Evolutionary conservation across 257 asterid species (phyloP).

Genomic region (Phtheirospermum japonicum): DNA sequence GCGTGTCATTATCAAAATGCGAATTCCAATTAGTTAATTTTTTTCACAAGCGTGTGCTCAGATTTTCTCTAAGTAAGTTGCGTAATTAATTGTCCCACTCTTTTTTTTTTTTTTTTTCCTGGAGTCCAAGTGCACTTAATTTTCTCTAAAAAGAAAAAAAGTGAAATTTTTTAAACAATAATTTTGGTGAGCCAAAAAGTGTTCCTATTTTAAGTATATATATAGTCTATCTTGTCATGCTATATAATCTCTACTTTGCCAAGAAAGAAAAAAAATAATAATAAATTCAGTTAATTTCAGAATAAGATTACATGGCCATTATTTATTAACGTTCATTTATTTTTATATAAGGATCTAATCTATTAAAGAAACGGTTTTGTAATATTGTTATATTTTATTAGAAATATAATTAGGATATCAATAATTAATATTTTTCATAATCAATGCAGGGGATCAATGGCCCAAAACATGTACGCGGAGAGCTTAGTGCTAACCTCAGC

Average conservation of each 20-base stretch:
- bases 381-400: background rate
- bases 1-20: background rate
- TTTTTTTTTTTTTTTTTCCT: background rate
- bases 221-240: constrained; percentile 4
- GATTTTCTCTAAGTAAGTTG: background rate
- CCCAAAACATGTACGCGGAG: constrained; percentile 53
- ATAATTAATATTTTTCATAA: background rate
- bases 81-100: background rate
- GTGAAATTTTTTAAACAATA: no score
- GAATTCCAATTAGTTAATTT: background rate
- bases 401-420: background rate
- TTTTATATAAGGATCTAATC: background rate
- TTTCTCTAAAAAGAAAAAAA: no score
- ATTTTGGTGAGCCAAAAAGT: background rate
- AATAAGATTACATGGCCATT: no score
- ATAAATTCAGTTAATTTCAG: background rate
- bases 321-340: no score
- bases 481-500: constrained; percentile 54
- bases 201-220: background rate
- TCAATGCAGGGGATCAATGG: constrained; percentile 51
- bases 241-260: background rate
- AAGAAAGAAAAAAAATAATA: background rate
- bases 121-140: background rate
- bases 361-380: background rate
- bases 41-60: no score